These are phyloP conservation scores for Domatiomyces catenatus DNA, from an alignment of 2,329 filamentous ascomycete species.

Conservation along the genomic window DNA sequence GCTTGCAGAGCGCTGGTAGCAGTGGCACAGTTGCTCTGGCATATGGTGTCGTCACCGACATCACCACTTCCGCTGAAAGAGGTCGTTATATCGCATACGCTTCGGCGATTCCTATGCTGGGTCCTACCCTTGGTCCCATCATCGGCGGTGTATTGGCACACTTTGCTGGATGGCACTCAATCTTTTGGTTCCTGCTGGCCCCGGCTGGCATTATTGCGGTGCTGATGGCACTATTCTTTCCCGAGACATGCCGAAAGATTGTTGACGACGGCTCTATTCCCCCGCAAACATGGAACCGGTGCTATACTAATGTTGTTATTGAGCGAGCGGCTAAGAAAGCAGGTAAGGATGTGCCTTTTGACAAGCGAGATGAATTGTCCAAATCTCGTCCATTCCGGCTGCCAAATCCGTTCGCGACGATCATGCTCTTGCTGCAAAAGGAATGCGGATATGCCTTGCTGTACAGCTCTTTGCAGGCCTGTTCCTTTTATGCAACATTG, in stretches of 20 bases:
- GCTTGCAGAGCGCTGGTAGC: constrained; percentile 30
- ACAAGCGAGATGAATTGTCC: background rate
- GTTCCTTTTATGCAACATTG: constrained; percentile 32
- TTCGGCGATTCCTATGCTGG: constrained; percentile 22
- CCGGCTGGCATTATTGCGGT: constrained; percentile 23
- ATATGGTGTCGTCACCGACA: constrained; percentile 27
- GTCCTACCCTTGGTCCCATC: constrained; percentile 35
- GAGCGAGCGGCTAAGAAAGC: constrained; percentile 2
- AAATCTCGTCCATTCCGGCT: constrained; percentile 17
- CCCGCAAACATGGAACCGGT: constrained; percentile 22
- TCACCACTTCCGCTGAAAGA: constrained; percentile 26
- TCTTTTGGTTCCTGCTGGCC: constrained; percentile 42
- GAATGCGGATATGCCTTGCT: constrained; percentile 23
- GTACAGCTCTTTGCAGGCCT: constrained; percentile 26
- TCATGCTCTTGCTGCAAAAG: constrained; percentile 23
- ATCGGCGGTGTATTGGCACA: constrained; percentile 36
- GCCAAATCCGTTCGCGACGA: constrained; percentile 24
- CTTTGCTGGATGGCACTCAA: constrained; percentile 35
- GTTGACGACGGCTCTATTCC: constrained; percentile 26
- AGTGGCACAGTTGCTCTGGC: constrained; percentile 28
- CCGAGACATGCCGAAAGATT: constrained; percentile 25
- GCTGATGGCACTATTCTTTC: constrained; percentile 20
- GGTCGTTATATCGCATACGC: constrained; percentile 28
- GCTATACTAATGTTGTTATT: constrained; percentile 14
- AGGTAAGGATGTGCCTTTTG: background rate